Conservation (phyloP, 2,329 filamentous ascomycete species). For the Davidsoniella neocaledoniae region DNA sequence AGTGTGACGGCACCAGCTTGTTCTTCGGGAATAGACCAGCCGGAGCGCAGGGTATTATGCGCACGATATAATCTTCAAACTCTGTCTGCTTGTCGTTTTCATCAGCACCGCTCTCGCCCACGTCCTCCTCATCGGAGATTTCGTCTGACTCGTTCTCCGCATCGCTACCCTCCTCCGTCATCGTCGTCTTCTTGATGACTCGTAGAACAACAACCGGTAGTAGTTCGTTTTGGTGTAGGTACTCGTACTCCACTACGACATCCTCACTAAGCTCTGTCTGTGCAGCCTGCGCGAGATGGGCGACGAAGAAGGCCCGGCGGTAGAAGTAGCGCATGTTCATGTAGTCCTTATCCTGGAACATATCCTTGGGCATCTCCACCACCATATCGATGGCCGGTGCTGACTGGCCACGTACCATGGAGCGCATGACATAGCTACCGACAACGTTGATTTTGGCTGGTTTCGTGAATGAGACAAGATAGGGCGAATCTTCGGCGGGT, state of each 20-base stretch:
- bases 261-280: constrained; percentile 36
- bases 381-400: constrained; percentile 60
- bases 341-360: constrained; percentile 93
- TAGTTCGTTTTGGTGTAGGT: constrained; percentile 56
- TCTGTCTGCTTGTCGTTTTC: constrained; percentile 16
- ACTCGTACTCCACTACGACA: constrained; percentile 39
- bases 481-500: constrained; percentile 58
- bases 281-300: constrained; percentile 58
- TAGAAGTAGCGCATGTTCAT: constrained; percentile 87
- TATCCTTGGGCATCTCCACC: constrained; percentile 59
- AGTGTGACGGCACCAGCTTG: constrained; percentile 49
- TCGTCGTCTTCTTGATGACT: constrained; percentile 13
- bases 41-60: constrained; percentile 60
- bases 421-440: constrained; percentile 69
- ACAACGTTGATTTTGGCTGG: constrained; percentile 72
- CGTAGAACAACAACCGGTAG: constrained; percentile 47
- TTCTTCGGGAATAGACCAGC: constrained; percentile 50
- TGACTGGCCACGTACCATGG: constrained; percentile 47
- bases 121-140: constrained; percentile 13
- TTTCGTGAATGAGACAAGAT: constrained; percentile 62
- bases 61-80: constrained; percentile 39
- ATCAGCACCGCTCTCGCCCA: constrained; percentile 15
- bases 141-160: constrained; percentile 11
- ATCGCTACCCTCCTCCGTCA: constrained; percentile 8
- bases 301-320: constrained; percentile 81